Conservation (phyloP, 108 stramenopile genomes). For the Nitzschia palea region DNA sequence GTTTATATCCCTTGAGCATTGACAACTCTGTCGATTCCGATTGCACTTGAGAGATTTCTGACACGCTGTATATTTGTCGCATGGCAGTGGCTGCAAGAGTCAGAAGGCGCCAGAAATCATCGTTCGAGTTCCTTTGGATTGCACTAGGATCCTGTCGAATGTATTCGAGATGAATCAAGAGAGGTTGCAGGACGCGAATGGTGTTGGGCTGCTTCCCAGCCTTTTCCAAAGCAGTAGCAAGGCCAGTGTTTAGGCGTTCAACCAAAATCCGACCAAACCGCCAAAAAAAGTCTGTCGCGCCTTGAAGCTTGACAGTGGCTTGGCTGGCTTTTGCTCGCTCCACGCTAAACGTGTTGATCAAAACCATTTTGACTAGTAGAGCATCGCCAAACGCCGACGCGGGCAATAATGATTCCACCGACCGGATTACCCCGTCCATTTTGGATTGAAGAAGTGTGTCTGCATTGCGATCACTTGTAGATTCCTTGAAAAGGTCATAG, state of each 20-base stretch:
- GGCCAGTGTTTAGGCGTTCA: constrained; percentile 1
- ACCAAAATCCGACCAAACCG: constrained; percentile 19
- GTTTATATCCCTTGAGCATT: constrained; percentile 33
- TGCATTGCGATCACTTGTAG: not conserved
- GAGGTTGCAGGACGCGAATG: no score
- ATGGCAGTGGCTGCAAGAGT: constrained; percentile 16
- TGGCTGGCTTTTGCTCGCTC: not conserved
- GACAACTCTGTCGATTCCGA: constrained; percentile 31
- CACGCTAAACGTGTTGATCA: constrained; percentile 59
- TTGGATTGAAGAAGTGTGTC: constrained; percentile 1
- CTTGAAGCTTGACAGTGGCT: not conserved
- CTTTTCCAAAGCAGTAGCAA: constrained; percentile 23
- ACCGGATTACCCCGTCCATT: constrained; percentile 34
- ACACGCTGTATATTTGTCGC: not conserved
- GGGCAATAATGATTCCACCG: constrained; percentile 36
- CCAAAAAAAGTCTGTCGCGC: not conserved
- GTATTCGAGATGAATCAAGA: no score
- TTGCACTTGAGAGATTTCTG: not conserved
- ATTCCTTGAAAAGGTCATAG: constrained; percentile 40
- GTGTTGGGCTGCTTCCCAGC: no score
- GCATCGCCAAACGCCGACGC: constrained; percentile 58
- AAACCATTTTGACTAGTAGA: constrained; percentile 67
- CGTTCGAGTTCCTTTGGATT: no score
- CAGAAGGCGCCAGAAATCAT: no score
- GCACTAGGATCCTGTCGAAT: no score